Evolutionary conservation across 2,329 filamentous ascomycete genomes (phyloP), one percentile per base, ranked within the genome.

Genomic region (Sordariomycetes sp.): DNA sequence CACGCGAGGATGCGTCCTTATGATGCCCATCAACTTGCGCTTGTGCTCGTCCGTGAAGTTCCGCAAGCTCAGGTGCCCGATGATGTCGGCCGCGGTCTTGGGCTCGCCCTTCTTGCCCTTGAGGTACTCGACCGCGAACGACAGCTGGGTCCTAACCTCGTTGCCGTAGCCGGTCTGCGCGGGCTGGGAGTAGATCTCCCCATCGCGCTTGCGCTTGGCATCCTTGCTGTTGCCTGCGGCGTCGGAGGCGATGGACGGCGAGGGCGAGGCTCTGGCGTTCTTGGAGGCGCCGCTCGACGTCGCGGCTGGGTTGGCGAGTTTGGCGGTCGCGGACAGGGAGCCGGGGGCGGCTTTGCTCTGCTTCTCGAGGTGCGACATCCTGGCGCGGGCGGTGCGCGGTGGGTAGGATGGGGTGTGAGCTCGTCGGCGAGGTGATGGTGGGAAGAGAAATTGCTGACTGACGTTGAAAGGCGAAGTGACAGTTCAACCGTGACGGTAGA

Each of bases 121-220:
- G 39, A 94, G 75, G 54, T 86, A 85, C 42, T 88, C 78, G 53
- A 94, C 79, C 15, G 86, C 86, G 60, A 87, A 94, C 38, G 82
- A 75, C 53, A 95, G 80, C 56, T 94, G 85, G 10, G 87, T 93
- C 65, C 86, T 80, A 55, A 92, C 78, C 57, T 90, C 82, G 39
- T 71, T 71, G 45, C 87, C 86, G 34, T 80, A 84, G 51, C 80
- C 82, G 12, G 78, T 85, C 49, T 81, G 78, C 43, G 74, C 72
- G 15, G 84, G 84, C 61, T 88, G 85, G 36, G 84, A 88, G 60
- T 79, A 90, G 28, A 55, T 54, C 34, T 84, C 67, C 10, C 70
- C 57, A 43, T 75, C 72, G 48, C 72, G 67, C 58, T 80, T 79
- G 40, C 68, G 67, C 54, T 77, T 79, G 36, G 72, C 72, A n/a